phyloP scores from a whole-genome alignment of 1,284 basidiomycete genomes.

The Taiwanofungus camphoratus region DNA sequence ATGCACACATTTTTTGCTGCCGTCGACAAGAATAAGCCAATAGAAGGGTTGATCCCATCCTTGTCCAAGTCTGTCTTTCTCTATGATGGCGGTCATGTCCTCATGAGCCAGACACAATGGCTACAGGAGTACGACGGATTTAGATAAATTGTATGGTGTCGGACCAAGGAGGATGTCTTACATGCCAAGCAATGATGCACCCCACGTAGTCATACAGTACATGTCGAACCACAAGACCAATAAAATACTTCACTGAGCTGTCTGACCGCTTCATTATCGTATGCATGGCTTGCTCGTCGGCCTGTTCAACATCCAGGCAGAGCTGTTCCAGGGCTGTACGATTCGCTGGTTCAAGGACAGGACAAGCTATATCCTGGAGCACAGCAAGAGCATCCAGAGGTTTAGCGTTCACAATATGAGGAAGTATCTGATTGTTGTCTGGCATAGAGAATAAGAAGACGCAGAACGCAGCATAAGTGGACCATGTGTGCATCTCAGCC shows the following conservation, averaged over 20 bases:
- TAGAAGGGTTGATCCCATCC: slow-evolving; percentile 53
- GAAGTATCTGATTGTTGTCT: slow-evolving; percentile 4
- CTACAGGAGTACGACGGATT: slow-evolving; percentile 22
- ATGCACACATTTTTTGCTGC: slow-evolving; percentile 36
- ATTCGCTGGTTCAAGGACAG: neutral
- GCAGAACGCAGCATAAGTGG: slow-evolving; percentile 9
- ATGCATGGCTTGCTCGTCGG: slow-evolving; percentile 27
- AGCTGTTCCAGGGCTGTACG: slow-evolving; percentile 2
- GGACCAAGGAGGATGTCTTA: slow-evolving; percentile 22
- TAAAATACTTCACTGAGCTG: slow-evolving; percentile 36
- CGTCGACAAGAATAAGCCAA: slow-evolving; percentile 33
- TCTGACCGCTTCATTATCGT: slow-evolving; percentile 24
- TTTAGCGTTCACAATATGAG: slow-evolving; percentile 10
- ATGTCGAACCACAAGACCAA: slow-evolving; percentile 49
- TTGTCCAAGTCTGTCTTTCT: slow-evolving; percentile 33
- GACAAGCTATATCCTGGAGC: slow-evolving; percentile 9
- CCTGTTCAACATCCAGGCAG: slow-evolving; percentile 26
- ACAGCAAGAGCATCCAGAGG: slow-evolving; percentile 15
- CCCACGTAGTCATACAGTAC: slow-evolving; percentile 37
- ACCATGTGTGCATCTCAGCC: slow-evolving; percentile 6
- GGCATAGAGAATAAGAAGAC: slow-evolving; percentile 4
- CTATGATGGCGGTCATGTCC: slow-evolving; percentile 42
- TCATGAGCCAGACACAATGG: slow-evolving; percentile 36
- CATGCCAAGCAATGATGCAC: slow-evolving; percentile 51
- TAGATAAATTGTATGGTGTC: neutral